phyloP scores from a whole-genome alignment of 1,284 basidiomycete genomes.

The Microbotryomycetes sp. region DNA sequence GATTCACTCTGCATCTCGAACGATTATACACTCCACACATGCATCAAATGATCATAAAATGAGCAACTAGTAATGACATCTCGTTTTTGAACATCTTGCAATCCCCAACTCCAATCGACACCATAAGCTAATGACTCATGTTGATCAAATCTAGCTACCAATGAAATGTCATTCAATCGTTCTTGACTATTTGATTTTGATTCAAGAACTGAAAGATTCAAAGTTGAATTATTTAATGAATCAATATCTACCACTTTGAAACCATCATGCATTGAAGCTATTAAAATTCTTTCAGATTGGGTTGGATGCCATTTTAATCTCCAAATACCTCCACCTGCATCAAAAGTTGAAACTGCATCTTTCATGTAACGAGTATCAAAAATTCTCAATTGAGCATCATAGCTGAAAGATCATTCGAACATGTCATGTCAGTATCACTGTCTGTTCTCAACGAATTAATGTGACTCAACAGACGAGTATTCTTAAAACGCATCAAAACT shows the following conservation, averaged over 20 bases:
- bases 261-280: slow-evolving; percentile 96
- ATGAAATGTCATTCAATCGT: slow-evolving; percentile 35
- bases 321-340: slow-evolving; percentile 91
- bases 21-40: slow-evolving; percentile 58
- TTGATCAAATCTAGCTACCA: slow-evolving; percentile 61
- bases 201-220: slow-evolving; percentile 15
- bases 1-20: too few relatives aligned
- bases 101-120: slow-evolving; percentile 67
- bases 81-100: slow-evolving; percentile 37
- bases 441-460: not conserved
- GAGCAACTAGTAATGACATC: slow-evolving; percentile 81
- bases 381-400: slow-evolving; percentile 72
- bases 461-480: not conserved
- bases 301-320: slow-evolving; percentile 91
- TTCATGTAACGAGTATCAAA: slow-evolving; percentile 73
- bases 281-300: slow-evolving; percentile 59
- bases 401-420: too few relatives aligned
- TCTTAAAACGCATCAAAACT: slow-evolving; percentile 25
- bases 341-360: slow-evolving; percentile 54
- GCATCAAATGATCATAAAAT: slow-evolving; percentile 86
- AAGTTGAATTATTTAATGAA: slow-evolving; percentile 27
- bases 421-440: too few relatives aligned
- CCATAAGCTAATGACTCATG: slow-evolving; percentile 90
- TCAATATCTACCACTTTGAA: slow-evolving; percentile 70
- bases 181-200: slow-evolving; percentile 24